Percentiles rank a stretch among this genome's conserved stretches.
Evolutionary conservation across 768 basidiomycete species (phyloP).

Genomic region (Ephemerocybe angulata): DNA sequence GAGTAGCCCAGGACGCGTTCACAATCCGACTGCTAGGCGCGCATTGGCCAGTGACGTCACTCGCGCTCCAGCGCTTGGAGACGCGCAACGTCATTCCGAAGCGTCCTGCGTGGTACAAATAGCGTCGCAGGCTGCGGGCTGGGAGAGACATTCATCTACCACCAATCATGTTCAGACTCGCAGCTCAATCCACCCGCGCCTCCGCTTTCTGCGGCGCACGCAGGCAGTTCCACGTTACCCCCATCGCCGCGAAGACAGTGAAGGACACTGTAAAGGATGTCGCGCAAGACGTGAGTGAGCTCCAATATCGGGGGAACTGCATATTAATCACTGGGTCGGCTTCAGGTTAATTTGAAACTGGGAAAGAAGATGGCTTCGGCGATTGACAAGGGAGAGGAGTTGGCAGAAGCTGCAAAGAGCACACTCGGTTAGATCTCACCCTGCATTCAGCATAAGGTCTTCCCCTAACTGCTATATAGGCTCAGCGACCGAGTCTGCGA

Average conservation of each 20-base stretch:
- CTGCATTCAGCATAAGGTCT: neutral
- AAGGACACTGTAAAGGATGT: constrained; percentile 43
- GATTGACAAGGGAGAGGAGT: constrained; percentile 44
- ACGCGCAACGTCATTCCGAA: constrained; percentile 8
- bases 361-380: constrained; percentile 44
- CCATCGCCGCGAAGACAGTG: constrained; percentile 36
- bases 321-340: neutral
- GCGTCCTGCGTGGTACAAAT: constrained; percentile 13
- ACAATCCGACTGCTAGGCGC: constrained; percentile 14
- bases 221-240: constrained; percentile 34
- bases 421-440: constrained; percentile 30
- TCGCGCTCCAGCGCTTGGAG: constrained; percentile 7
- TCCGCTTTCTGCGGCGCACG: constrained; percentile 18
- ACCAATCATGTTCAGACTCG: constrained; percentile 19
- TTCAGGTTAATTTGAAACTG: constrained; percentile 43
- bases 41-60: neutral
- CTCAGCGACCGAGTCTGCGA: constrained; percentile 27
- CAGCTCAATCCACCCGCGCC: constrained; percentile 2
- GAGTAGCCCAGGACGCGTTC: neutral
- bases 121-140: neutral
- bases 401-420: constrained; percentile 38
- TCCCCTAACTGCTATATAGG: neutral
- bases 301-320: neutral
- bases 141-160: neutral
- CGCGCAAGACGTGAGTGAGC: too few relatives aligned